phyloP scores from a whole-genome alignment of 2,329 filamentous ascomycete genomes.

The Aureobasidium sp. region DNA sequence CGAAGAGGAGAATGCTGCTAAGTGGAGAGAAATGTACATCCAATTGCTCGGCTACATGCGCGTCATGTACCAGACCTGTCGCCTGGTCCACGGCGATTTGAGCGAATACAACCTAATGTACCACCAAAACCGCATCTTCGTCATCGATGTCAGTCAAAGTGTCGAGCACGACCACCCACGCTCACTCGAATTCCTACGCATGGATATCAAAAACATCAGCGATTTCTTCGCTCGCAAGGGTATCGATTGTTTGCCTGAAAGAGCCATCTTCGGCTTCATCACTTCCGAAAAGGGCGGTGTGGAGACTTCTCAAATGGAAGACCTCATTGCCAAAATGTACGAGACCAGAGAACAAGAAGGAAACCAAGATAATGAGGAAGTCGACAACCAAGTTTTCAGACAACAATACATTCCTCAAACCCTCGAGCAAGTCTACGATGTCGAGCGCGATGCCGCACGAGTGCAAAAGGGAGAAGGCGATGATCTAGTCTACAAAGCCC shows the following conservation, averaged over 20 bases:
- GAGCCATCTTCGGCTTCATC: conserved; percentile 76
- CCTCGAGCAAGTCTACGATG: conserved; percentile 90
- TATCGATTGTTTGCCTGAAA: conserved; percentile 72
- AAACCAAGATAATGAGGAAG: conserved; percentile 52
- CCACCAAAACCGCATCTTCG: conserved; percentile 70
- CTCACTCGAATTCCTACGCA: conserved; percentile 85
- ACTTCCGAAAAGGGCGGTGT: conserved; percentile 51
- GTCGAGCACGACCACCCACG: conserved; percentile 95
- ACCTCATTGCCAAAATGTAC: conserved; percentile 59
- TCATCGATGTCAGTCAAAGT: conserved; percentile 96
- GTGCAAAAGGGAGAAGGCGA: conserved; percentile 64
- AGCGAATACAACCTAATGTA: conserved; percentile 98
- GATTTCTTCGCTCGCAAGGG: conserved; percentile 86
- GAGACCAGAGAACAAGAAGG: conserved; percentile 42
- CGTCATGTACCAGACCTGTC: conserved; percentile 84
- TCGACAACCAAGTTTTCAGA: conserved; percentile 87
- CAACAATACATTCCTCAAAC: conserved; percentile 96
- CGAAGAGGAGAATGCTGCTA: conserved; percentile 50
- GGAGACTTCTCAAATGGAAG: conserved; percentile 52
- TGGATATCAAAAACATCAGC: conserved; percentile 96
- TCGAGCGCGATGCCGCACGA: conserved; percentile 79
- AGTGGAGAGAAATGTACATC: conserved; percentile 72
- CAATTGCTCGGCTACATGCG: conserved; percentile 85
- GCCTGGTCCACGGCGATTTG: conserved; percentile 88
- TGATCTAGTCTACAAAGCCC: conserved; percentile 74